Evolutionary conservation across 371 early-diverging fungal genomes (phyloP).

Genomic region (Lichtheimia ramosa): DNA sequence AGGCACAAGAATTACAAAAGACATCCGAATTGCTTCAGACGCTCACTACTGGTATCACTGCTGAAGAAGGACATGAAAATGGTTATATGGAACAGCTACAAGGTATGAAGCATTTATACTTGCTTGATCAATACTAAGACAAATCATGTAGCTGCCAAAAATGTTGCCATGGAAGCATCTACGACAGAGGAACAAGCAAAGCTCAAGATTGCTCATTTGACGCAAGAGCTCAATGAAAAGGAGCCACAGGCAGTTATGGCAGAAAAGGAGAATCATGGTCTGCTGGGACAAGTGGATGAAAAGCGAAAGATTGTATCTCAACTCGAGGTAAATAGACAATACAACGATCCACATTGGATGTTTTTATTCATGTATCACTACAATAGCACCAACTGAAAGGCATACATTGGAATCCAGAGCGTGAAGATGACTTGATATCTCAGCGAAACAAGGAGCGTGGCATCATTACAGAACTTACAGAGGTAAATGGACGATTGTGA

Average conservation of each 20-base stretch:
- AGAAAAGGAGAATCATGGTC: constrained; percentile 45
- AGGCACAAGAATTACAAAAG: constrained; percentile 64
- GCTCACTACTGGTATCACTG: constrained; percentile 89
- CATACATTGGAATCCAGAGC: constrained; percentile 56
- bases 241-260: constrained; percentile 52
- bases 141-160: constrained; percentile 57
- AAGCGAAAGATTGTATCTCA: constrained; percentile 48
- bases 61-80: constrained; percentile 88
- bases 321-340: constrained; percentile 23
- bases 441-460: constrained; percentile 34
- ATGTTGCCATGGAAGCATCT: constrained; percentile 50
- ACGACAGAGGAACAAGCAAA: constrained; percentile 75
- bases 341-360: too few species aligned
- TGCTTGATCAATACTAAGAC: not conserved
- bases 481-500: constrained; percentile 26
- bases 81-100: constrained; percentile 94
- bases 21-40: constrained; percentile 88
- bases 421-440: constrained; percentile 36
- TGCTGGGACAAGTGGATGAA: constrained; percentile 41
- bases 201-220: constrained; percentile 67
- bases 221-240: constrained; percentile 62
- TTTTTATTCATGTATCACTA: too few species aligned
- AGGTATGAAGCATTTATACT: constrained; percentile 27
- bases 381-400: not conserved
- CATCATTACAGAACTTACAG: constrained; percentile 34